Conservation (phyloP, 2,329 filamentous ascomycete species). For the Aschersonia sp. region DNA sequence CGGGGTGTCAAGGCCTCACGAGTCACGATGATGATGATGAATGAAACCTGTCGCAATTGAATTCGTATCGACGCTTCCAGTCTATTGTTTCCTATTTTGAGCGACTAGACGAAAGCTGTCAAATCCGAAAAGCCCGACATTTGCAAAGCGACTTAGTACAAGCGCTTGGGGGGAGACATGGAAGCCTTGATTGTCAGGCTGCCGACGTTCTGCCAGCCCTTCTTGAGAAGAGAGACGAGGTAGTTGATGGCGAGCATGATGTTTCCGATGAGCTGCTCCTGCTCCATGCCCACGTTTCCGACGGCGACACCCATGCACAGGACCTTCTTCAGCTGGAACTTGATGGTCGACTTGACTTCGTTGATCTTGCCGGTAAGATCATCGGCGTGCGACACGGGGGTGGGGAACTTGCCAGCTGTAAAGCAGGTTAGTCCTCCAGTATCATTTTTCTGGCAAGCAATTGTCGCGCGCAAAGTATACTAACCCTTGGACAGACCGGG, state of each 20-base stretch:
- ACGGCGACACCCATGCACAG: conserved; percentile 99
- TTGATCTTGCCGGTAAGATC: conserved; percentile 90
- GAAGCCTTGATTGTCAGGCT: conserved; percentile 99
- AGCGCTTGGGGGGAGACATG: conserved; percentile 96
- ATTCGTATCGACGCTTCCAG: conserved; percentile 4
- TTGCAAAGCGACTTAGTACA: conserved; percentile 55
- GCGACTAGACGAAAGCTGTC: background rate
- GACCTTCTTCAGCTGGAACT: conserved; percentile 99
- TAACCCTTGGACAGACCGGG: conserved; percentile 93
- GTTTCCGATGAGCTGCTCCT: conserved; percentile 94
- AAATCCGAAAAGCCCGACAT: conserved; percentile 5
- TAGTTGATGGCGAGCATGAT: conserved; percentile 99
- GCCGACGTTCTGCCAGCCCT: conserved; percentile 99
- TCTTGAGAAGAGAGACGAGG: conserved; percentile 97
- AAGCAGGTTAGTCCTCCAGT: conserved; percentile 11
- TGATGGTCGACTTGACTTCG: conserved; percentile 99
- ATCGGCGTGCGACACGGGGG: conserved; percentile 91
- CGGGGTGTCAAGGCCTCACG: background rate
- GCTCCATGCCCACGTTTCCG: conserved; percentile 93
- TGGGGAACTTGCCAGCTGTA: conserved; percentile 96
- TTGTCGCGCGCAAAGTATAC: conserved; percentile 19
- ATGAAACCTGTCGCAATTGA: background rate
- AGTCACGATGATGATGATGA: background rate
- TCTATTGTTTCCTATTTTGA: conserved; percentile 2
- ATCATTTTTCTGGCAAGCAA: background rate